phyloP scores from a whole-genome alignment of 2,329 filamentous ascomycete species.

The Blastomyces parvus region DNA sequence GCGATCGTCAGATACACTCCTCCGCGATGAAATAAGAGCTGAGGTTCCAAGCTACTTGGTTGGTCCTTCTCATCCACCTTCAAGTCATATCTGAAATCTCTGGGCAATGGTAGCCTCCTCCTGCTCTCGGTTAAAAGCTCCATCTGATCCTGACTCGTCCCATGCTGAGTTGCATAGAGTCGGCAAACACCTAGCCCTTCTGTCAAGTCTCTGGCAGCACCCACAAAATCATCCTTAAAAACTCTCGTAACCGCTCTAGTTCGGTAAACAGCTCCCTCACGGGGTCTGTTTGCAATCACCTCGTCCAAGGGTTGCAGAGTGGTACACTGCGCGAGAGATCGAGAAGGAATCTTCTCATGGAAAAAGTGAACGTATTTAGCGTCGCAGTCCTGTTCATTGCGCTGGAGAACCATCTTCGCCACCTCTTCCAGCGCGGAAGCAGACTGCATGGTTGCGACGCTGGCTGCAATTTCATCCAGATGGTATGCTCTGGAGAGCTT shows the following conservation, averaged over 20 bases:
- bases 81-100: constrained; percentile 42
- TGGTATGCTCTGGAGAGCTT: constrained; percentile 69
- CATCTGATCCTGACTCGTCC: constrained; percentile 40
- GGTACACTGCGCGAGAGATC: constrained; percentile 63
- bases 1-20: constrained; percentile 63
- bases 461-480: constrained; percentile 73
- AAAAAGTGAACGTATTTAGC: constrained; percentile 89
- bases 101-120: constrained; percentile 26
- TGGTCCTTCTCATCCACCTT: constrained; percentile 55
- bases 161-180: constrained; percentile 46
- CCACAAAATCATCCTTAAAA: constrained; percentile 64
- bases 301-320: constrained; percentile 57
- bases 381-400: constrained; percentile 58
- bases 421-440: constrained; percentile 69
- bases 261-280: constrained; percentile 57
- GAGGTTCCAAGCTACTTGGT: constrained; percentile 63
- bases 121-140: constrained; percentile 41
- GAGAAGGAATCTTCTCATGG: constrained; percentile 75
- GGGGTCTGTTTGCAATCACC: constrained; percentile 55
- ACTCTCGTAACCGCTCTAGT: constrained; percentile 65
- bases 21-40: constrained; percentile 67
- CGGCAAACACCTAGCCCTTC: constrained; percentile 51
- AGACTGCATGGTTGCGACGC: constrained; percentile 74
- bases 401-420: constrained; percentile 60
- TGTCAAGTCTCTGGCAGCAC: constrained; percentile 61